phyloP scores from a whole-genome alignment of 352 stramenopile genomes.

The Phytophthora ohioensis region DNA sequence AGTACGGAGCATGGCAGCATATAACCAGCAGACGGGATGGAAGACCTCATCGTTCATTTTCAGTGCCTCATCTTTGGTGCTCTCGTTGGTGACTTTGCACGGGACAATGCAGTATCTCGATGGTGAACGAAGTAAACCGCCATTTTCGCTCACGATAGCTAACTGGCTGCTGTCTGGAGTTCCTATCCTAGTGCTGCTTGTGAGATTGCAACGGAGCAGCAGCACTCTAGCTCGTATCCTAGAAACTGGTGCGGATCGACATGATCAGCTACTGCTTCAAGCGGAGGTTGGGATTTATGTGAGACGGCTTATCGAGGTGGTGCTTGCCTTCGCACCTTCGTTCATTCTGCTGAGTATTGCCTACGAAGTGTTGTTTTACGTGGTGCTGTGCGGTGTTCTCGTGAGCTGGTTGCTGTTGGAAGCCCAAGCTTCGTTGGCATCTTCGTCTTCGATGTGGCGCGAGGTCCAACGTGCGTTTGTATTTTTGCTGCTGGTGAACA shows the following conservation, averaged over 20 bases:
- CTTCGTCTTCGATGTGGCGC: slow-evolving; percentile 26
- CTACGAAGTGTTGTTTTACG: slow-evolving; percentile 88
- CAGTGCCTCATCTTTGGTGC: slow-evolving; percentile 30
- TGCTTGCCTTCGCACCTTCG: slow-evolving; percentile 64
- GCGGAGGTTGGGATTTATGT: slow-evolving; percentile 21
- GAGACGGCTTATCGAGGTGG: slow-evolving; percentile 59
- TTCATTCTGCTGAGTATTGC: slow-evolving; percentile 86
- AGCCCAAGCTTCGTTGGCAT: slow-evolving; percentile 22
- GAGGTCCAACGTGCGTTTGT: slow-evolving; percentile 81
- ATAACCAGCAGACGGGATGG: slow-evolving; percentile 1
- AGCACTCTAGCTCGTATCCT: not conserved
- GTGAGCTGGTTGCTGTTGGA: slow-evolving; percentile 74
- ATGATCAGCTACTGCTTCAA: slow-evolving; percentile 12
- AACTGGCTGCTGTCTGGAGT: slow-evolving; percentile 66
- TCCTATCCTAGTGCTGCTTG: slow-evolving; percentile 50
- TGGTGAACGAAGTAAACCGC: slow-evolving; percentile 61
- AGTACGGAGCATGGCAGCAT: not conserved
- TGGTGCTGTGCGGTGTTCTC: slow-evolving; percentile 62
- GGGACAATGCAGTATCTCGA: slow-evolving; percentile 66
- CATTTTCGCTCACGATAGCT: slow-evolving; percentile 51
- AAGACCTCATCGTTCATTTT: slow-evolving; percentile 21
- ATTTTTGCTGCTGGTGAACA: slow-evolving; percentile 83
- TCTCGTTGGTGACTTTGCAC: slow-evolving; percentile 55
- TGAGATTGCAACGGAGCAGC: slow-evolving; percentile 21
- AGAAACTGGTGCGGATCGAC: slow-evolving; percentile 14